Evolutionary conservation across 2,329 filamentous ascomycete genomes (phyloP).

Genomic region (Aspergillus sp.): DNA sequence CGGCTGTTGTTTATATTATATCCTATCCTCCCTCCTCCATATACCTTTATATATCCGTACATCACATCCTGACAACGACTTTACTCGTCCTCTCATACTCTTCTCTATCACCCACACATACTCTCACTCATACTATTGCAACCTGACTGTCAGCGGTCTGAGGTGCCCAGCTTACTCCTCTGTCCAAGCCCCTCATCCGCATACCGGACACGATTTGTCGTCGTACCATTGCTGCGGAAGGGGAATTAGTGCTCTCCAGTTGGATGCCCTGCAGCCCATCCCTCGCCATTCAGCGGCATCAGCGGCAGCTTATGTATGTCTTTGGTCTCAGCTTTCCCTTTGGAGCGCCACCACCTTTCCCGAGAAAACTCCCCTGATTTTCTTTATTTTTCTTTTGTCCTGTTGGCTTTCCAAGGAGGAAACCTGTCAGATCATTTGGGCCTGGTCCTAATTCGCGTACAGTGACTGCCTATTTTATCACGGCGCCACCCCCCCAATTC

Average conservation of each 20-base stretch:
- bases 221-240: background rate
- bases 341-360: slow-evolving; percentile 16
- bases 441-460: too few relatives aligned
- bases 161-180: background rate
- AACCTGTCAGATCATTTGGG: too few relatives aligned
- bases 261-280: background rate
- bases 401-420: slow-evolving; percentile 6
- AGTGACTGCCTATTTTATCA: too few relatives aligned
- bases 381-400: slow-evolving; percentile 9
- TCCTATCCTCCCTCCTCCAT: background rate
- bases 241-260: background rate
- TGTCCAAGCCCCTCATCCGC: background rate
- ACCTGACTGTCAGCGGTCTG: background rate
- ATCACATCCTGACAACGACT: background rate
- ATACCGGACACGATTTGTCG: background rate
- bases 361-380: background rate
- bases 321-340: slow-evolving; percentile 12
- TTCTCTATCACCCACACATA: too few relatives aligned
- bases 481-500: too few relatives aligned
- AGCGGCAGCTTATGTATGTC: slow-evolving; percentile 18
- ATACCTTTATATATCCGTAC: background rate
- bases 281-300: slow-evolving; percentile 15
- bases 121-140: background rate
- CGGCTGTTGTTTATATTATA: background rate
- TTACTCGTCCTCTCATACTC: background rate